Base-by-base conservation (phyloP, 495 filamentous ascomycete species). In the Friedmanniomyces endolithicus region DNA sequence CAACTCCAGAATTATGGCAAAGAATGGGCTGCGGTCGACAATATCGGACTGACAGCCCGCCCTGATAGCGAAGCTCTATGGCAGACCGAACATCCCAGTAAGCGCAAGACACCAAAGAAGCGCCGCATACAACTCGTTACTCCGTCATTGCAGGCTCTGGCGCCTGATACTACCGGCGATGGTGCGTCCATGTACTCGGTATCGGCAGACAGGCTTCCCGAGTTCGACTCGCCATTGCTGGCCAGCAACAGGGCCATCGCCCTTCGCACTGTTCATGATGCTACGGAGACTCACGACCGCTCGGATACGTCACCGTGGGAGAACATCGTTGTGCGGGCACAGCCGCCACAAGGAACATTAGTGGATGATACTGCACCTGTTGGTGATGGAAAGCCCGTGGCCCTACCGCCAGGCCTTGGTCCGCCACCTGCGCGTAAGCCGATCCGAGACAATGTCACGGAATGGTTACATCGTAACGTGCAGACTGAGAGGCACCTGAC, bases 1-100 rank as follows among this genome's bases (percentile, higher is more conserved):
- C 11, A 47, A 3, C 20, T 47, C 12, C 7, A 17, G 11, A 35
- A 4, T 1, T 49, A 48, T 39, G 54, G 54, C 37, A 25, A 45
- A 34, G 22, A 16, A 2, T 56, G 31, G 16, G 54, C 54, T 12
- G 20, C 25, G 6, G 47, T 56, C 27, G 54, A 56, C 25, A 44
- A 8, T 16, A 37, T 56, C 23, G 54, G 54, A 1, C 54, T 56
- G n/a, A 44, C 39, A 6, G 54, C 54, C 1, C 23, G 29, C n/a
- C 31, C 54, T 19, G 25, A 12, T 2, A 51, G 46, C 47, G 46
- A 56, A 23, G 54, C 54, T 1, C 4, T 14, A 29, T 56, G 54
- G 54, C 31, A 56, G 19, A 1, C 50, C 9, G 31, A 43, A 11
- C 34, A 50, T 20, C 22, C 45, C 12, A 24, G 25, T 11, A 25